These are phyloP conservation scores for Fusarium sp. DNA, from an alignment of 2,329 filamentous ascomycete genomes.

Conservation along the genomic window DNA sequence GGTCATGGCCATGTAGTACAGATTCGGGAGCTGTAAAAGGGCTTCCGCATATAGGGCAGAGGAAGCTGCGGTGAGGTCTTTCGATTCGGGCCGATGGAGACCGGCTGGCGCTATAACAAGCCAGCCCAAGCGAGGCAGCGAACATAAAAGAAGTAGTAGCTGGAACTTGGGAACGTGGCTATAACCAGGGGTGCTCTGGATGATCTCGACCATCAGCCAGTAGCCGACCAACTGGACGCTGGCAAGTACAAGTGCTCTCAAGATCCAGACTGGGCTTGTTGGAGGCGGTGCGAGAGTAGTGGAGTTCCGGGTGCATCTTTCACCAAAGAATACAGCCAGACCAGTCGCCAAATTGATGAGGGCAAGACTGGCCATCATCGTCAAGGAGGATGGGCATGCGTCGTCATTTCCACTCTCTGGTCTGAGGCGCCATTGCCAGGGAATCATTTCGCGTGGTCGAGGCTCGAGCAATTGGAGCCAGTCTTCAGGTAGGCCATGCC, in stretches of 20 bases:
- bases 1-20: conserved; percentile 7
- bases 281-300: rapidly evolving
- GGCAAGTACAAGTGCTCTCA: background rate
- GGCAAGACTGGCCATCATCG: conserved; percentile 9
- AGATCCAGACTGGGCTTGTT: background rate
- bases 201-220: background rate
- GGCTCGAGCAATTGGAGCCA: conserved; percentile 2
- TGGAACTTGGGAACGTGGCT: background rate
- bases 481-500: background rate
- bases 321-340: background rate
- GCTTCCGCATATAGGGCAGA: conserved; percentile 8
- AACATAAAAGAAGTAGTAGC: conserved; percentile 16
- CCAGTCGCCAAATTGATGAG: conserved; percentile 1
- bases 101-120: background rate
- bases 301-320: rapidly evolving
- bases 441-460: conserved; percentile 17
- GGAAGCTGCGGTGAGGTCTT: background rate
- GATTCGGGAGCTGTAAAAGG: background rate
- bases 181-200: conserved; percentile 12
- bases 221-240: background rate
- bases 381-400: background rate
- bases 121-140: conserved; percentile 21
- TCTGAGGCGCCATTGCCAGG: conserved; percentile 27
- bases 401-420: rapidly evolving
- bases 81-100: background rate